A percentile compares a stretch with the other conserved stretches of the same genome.
Evolutionary conservation across 2,329 filamentous ascomycete species (phyloP).

Genomic region (Cladorrhinum sp.): DNA sequence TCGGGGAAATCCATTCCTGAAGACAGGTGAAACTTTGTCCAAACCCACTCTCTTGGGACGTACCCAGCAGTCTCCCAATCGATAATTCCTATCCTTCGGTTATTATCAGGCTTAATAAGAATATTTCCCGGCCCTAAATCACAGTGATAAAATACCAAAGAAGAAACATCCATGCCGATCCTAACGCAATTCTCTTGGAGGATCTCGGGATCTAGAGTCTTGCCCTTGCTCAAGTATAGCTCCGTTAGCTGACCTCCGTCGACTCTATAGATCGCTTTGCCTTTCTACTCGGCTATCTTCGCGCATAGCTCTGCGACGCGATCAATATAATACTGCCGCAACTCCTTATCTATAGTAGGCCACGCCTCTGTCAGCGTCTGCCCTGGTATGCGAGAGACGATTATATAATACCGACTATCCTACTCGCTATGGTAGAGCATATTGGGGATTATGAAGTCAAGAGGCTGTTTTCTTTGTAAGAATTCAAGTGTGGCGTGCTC

Average conservation of each 20-base stretch:
- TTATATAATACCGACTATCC: constrained; percentile 28
- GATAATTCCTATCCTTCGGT: constrained; percentile 35
- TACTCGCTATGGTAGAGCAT: constrained; percentile 25
- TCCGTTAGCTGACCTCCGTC: constrained; percentile 19
- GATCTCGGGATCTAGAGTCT: background rate
- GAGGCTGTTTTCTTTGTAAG: constrained; percentile 11
- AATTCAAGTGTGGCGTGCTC: constrained; percentile 23
- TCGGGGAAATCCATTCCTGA: constrained; percentile 29
- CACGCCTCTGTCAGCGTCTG: constrained; percentile 28
- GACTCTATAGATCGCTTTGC: constrained; percentile 18
- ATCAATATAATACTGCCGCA: constrained; percentile 25
- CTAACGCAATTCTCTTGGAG: background rate
- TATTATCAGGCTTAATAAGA: too few species aligned
- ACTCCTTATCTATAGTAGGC: constrained; percentile 26
- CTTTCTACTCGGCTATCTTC: constrained; percentile 14
- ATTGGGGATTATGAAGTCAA: constrained; percentile 20
- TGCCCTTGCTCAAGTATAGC: constrained; percentile 8
- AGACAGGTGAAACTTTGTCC: constrained; percentile 34
- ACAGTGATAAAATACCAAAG: too few species aligned
- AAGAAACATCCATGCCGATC: too few species aligned
- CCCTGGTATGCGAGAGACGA: constrained; percentile 27
- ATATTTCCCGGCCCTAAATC: too few species aligned
- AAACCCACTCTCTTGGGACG: constrained; percentile 32
- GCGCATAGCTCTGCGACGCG: constrained; percentile 22
- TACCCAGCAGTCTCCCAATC: constrained; percentile 34